These are phyloP conservation scores for Fusarium sulawesiense DNA, from an alignment of 2,329 filamentous ascomycete genomes.

Conservation along the genomic window DNA sequence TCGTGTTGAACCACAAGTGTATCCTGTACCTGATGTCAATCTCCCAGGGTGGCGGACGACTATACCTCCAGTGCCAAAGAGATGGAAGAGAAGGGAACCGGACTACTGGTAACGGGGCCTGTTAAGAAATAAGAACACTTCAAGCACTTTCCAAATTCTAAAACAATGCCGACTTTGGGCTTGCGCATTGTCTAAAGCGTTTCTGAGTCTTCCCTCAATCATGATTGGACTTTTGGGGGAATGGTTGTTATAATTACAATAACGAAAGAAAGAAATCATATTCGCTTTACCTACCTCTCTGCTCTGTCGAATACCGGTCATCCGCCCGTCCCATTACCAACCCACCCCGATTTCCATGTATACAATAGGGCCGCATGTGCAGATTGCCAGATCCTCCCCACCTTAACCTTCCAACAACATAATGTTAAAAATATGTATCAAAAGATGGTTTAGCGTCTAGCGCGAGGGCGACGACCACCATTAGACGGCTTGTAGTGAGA, in stretches of 20 bases:
- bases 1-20: no score
- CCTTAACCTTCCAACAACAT: background rate
- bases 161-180: background rate
- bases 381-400: background rate
- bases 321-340: background rate
- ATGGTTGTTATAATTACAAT: background rate
- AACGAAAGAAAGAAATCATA: background rate
- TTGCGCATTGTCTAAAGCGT: background rate
- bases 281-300: background rate
- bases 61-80: no score
- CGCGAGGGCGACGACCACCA: background rate
- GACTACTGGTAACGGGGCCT: no score
- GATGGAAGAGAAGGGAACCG: no score
- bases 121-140: background rate
- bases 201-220: background rate
- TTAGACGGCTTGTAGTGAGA: background rate
- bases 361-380: no score
- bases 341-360: background rate
- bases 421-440: background rate
- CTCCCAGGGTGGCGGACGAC: no score
- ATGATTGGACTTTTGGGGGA: background rate
- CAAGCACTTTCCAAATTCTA: background rate
- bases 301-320: background rate
- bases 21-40: no score
- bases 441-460: background rate